Base-by-base conservation (phyloP, 2,329 filamentous ascomycete species). In the Akanthomyces uredinophilus region DNA sequence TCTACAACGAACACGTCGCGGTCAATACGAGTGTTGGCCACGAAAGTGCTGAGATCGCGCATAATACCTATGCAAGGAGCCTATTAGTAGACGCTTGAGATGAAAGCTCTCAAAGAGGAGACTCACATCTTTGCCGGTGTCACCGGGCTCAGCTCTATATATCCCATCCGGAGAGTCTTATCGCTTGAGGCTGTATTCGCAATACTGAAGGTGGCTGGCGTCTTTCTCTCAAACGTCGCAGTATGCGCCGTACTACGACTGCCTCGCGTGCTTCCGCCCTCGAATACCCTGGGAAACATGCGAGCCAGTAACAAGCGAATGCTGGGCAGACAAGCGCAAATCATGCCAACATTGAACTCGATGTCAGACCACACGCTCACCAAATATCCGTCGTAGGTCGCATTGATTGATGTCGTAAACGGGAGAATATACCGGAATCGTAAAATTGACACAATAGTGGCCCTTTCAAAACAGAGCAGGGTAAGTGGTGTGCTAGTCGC, bases 341-440 rank as follows among this genome's bases (percentile, higher is more conserved):
- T 67, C 60, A 69, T 66, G 50, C 67, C 66, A 29, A 68, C 63
- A 55, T 63, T 66, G 53, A 69, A 61, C 62, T 70, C 68, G 46
- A 70, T 53, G 49, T 58, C 63, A 10, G 67, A 68, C 68, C 68
- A 69, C n/a, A 64, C 60, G 4, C 61, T 55, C 16, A 65, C 50
- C 10, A 54, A 59, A 46, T 54, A 66, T 7, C 64, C 37, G 54
- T 67, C 64, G 53, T 64, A 68, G 6, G 66, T 68, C 13, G 63
- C 60, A 51, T 69, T 70, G 11, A 52, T 29, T 14, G 64, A 54
- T 7, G 32, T 43, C 3, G 35, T 39, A n/a, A 39, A 54, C 3
- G 52, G 43, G 13, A 54, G 37, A 16, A 54, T 41, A 14, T 18
- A 39, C 11, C 52, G 52, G 35, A 54, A 54, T 27, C 52, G 29